Percentiles rank a stretch among this genome's conserved stretches.
Conservation (phyloP, 176 grass and related monocot species). For the Hordeum marinum region DNA sequence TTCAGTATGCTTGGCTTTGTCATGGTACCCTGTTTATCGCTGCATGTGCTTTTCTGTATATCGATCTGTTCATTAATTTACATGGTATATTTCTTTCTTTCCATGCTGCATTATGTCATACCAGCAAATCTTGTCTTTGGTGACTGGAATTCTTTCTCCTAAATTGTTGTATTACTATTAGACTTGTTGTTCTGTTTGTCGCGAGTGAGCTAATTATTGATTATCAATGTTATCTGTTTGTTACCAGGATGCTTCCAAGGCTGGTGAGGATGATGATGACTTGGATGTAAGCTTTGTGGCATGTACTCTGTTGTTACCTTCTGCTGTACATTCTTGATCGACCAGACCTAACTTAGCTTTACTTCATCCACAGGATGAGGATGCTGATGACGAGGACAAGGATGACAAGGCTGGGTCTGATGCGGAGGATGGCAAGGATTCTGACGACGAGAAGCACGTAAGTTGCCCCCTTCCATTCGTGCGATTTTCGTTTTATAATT, state of each 20-base stretch:
- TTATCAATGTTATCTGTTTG: not conserved
- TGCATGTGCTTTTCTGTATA: too few species aligned
- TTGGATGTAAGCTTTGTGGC: constrained; percentile 26
- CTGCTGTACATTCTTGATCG: not conserved
- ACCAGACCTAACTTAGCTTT: not conserved
- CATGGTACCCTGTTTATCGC: not conserved
- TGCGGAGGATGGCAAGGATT: constrained; percentile 43
- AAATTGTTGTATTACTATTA: not conserved
- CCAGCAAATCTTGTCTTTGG: not conserved
- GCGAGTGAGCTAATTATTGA: not conserved
- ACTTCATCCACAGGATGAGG: constrained; percentile 35
- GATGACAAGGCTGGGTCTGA: constrained; percentile 49
- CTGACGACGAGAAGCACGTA: constrained; percentile 51
- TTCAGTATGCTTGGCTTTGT: not conserved
- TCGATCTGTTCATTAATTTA: not conserved
- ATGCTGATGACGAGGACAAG: constrained; percentile 46
- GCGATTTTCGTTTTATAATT: not conserved
- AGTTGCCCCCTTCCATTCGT: not conserved
- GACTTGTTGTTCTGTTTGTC: not conserved
- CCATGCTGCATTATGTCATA: not conserved
- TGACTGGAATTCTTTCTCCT: not conserved
- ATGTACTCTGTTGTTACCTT: not conserved
- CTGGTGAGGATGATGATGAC: constrained; percentile 35
- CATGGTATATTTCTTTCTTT: not conserved
- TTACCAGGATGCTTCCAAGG: constrained; percentile 43